Evolutionary conservation across 139 green algal species (phyloP), one percentile per base, ranked within the genome.

Genomic region (Chlorella sp.): DNA sequence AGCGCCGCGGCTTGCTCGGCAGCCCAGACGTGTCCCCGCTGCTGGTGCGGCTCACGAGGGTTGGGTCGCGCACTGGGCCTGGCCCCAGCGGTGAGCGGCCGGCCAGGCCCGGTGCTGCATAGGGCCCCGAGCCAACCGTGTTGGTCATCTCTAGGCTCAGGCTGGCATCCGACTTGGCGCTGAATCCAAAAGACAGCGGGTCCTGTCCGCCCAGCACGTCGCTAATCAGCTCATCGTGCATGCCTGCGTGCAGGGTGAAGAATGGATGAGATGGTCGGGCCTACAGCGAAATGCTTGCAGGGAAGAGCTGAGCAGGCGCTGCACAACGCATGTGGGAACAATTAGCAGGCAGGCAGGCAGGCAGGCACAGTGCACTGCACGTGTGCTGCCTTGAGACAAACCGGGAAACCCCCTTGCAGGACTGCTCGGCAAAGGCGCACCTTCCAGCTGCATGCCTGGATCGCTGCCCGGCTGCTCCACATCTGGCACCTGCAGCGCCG

Each of bases 101-200:
- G 16, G 18, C 21, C 69, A 71, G 32, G 18, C 20, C 65, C 64
- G 13, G 64, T 44, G 3, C 9, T 11, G 16, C 30, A 32, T 28
- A 41, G 15, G 30, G 64, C 23, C 30, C n/a, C 32, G 15, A 9
- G 16, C 65, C 65, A 44, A 39, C 32, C 13, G 21, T 38, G 41
- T 16, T 26, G 11, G n/a, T 55, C 6, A 26, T 23, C 51, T 34
- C 1, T 30, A 34, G 51, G 51, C 74, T 47, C 32, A 16, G 20
- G 74, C 51, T 81, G 55, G 25, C 55, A 9, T 80, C 73, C 11
- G 9, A 34, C 25, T 72, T 12, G 23, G 36, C 57, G 0, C 60
- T 62, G 36, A 82, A 82, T 25, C 76, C 76, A 82, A 82, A 82
- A 26, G 76, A 34, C 18, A 82, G 60, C 13, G 76, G 76, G 60